phyloP scores from a whole-genome alignment of 495 filamentous ascomycete genomes.

The Tuber microsphaerosporum region DNA sequence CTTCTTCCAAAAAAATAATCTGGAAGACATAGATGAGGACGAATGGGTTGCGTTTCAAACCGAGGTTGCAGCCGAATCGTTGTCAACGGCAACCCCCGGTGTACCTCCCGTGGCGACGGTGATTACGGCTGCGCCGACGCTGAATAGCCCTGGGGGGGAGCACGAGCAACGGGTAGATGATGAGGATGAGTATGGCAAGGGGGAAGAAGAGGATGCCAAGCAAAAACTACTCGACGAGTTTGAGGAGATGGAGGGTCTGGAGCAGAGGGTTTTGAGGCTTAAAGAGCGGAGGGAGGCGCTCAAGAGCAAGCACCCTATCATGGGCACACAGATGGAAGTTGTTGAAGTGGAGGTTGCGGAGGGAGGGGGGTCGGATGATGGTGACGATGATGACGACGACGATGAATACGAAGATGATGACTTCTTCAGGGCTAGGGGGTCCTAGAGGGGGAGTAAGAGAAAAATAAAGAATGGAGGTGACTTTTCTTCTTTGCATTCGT shows the following conservation, averaged over 20 bases:
- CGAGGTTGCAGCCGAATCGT: constrained; percentile 57
- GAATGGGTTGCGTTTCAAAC: constrained; percentile 91
- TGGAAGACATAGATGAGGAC: constrained; percentile 59
- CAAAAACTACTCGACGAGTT: constrained; percentile 78
- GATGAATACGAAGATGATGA: constrained; percentile 38
- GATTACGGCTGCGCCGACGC: constrained; percentile 64
- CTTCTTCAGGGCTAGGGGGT: constrained; percentile 33
- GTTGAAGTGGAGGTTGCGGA: constrained; percentile 45
- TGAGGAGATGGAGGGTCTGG: constrained; percentile 87
- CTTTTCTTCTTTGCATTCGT: not conserved
- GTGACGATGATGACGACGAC: constrained; percentile 46
- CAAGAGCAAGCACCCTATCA: constrained; percentile 42
- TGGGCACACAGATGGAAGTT: constrained; percentile 5
- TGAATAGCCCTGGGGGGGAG: constrained; percentile 54
- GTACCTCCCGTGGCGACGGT: constrained; percentile 56
- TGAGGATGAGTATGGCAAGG: constrained; percentile 37
- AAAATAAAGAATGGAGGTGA: not conserved
- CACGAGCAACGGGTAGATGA: constrained; percentile 48
- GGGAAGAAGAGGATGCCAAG: constrained; percentile 49
- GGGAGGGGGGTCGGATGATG: constrained; percentile 21
- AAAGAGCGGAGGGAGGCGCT: constrained; percentile 60
- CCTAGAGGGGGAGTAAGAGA: constrained; percentile 3
- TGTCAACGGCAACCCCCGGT: constrained; percentile 57
- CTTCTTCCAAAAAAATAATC: constrained; percentile 29
- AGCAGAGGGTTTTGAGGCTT: constrained; percentile 67